Conservation (phyloP, 331 rosid species). For the Phaseolus coccineus region DNA sequence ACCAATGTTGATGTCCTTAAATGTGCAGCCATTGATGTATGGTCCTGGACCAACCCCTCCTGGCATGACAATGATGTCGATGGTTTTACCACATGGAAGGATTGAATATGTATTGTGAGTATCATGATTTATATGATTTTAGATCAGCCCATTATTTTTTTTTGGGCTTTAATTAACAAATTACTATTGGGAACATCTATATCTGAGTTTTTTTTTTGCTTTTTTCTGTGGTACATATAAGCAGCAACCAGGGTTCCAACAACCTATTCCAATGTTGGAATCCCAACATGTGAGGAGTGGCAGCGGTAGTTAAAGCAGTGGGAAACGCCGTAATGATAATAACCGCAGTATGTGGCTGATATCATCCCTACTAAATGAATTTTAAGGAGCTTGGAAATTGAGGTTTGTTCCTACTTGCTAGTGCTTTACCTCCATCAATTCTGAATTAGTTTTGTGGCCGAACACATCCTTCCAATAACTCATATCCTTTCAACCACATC, state of each 20-base stretch:
- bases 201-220: slow-evolving; percentile 14
- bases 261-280: slow-evolving; percentile 47
- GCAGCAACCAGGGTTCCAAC: slow-evolving; percentile 68
- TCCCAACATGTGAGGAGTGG: slow-evolving; percentile 57
- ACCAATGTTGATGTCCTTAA: slow-evolving; percentile 41
- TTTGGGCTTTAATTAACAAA: background rate
- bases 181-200: slow-evolving; percentile 17
- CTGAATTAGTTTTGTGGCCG: background rate
- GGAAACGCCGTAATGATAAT: slow-evolving; percentile 52
- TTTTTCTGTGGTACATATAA: slow-evolving; percentile 28
- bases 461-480: too few relatives aligned
- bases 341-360: slow-evolving; percentile 53
- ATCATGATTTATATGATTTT: slow-evolving; percentile 32
- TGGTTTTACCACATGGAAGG: slow-evolving; percentile 77
- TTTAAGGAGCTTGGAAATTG: background rate
- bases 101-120: slow-evolving; percentile 78
- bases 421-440: background rate
- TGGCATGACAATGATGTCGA: slow-evolving; percentile 77
- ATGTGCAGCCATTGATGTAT: slow-evolving; percentile 72
- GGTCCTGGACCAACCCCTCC: slow-evolving; percentile 69
- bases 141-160: background rate
- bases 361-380: slow-evolving; percentile 64
- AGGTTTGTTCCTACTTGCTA: slow-evolving; percentile 11
- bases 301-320: slow-evolving; percentile 61
- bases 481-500: too few relatives aligned